These are phyloP conservation scores for Pythium periplocum DNA, from an alignment of 352 stramenopile species.

Conservation along the genomic window DNA sequence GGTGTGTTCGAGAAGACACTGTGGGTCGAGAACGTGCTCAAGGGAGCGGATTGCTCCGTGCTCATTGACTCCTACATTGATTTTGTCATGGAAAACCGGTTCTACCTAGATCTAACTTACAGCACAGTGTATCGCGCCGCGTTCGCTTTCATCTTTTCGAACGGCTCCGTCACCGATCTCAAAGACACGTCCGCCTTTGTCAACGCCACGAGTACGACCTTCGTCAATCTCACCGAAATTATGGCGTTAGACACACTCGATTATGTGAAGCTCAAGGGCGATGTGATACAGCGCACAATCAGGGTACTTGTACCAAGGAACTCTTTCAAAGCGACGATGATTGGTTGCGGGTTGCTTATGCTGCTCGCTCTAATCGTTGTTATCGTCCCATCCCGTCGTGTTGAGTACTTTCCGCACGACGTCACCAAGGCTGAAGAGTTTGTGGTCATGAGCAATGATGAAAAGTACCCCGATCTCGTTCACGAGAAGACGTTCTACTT, in stretches of 20 bases:
- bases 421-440: slow-evolving; percentile 2
- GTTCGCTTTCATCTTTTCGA: slow-evolving; percentile 6
- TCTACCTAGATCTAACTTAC: slow-evolving; percentile 1
- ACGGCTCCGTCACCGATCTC: slow-evolving; percentile 9
- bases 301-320: slow-evolving; percentile 3
- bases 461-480: slow-evolving; percentile 5
- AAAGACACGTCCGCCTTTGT: slow-evolving; percentile 11
- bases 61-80: slow-evolving; percentile 7
- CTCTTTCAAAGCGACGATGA: slow-evolving; percentile 1
- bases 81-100: slow-evolving; percentile 5
- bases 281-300: slow-evolving; percentile 3
- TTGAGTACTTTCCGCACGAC: slow-evolving; percentile 7
- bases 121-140: background rate
- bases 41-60: slow-evolving; percentile 1
- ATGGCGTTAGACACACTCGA: background rate
- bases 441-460: background rate
- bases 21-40: no score
- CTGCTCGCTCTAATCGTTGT: slow-evolving; percentile 1
- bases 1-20: no score
- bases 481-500: slow-evolving; percentile 7
- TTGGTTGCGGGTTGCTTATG: slow-evolving; percentile 3
- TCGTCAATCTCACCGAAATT: background rate
- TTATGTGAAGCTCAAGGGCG: slow-evolving; percentile 11
- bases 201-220: no score
- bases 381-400: background rate